Base-by-base conservation (phyloP, 306 rosid genomes). In the Hippophae rhamnoides region DNA sequence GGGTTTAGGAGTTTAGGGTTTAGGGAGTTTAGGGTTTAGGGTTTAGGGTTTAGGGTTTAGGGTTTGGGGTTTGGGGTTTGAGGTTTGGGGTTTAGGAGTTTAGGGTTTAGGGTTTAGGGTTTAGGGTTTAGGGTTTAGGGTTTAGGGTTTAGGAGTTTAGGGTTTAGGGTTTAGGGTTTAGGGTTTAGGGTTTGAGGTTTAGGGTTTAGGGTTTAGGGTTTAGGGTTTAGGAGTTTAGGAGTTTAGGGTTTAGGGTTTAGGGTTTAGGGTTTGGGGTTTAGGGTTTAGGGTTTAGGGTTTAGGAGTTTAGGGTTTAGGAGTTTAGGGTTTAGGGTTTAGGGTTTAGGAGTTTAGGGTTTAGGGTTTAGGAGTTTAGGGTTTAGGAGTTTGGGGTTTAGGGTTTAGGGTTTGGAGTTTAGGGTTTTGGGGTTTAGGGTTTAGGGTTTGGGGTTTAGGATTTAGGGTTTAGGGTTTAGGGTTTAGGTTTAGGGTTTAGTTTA, bases 141-240 rank as follows among this genome's bases (percentile, higher is more conserved):
- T 63, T 63, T 63, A 63, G 68, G 68, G 59, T 63, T 63, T 63
- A 51, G 68, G 68, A n/a, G 68, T 51, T 63, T 63, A 63, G 58
- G 59, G 68, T 63, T 63, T 52, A 27, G 65, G 58, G 7, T 41
- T 47, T 3, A n/a, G 55, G 54, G 44, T 52, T 63, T 63, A 51
- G 59, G 68, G 59, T 52, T 63, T 63, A 38, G 59, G 68, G 68
- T 40, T 63, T 63, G 41, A 38, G 59, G 68, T 52, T 63, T 52
- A 11, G 55, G 54, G 54, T 47, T 41, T 63, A 52, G 49, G 68
- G n/a, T n/a, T 47, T 63, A 51, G 51, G 52, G 58, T 58, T 58
- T 52, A 38, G 51, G 52, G 58, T 48, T 58, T 63, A 51, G 51
- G 41, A 59, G 68, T 54, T 61, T 47, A 8, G 11, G 43, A 18